Evolutionary conservation across 2,329 filamentous ascomycete genomes (phyloP).

Genomic region (Cordyceps militaris): DNA sequence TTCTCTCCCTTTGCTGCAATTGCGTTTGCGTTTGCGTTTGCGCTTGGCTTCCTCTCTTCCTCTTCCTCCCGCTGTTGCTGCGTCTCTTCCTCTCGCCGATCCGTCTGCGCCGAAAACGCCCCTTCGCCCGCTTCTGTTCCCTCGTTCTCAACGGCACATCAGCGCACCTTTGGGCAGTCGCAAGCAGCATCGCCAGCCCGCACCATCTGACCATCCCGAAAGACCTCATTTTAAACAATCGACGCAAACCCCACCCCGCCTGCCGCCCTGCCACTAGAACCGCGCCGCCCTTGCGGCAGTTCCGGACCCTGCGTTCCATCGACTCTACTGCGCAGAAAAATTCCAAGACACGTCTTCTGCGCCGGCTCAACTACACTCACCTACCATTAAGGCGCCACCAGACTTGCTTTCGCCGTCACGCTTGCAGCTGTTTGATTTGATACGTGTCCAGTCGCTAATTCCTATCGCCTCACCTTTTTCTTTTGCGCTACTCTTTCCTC

Average conservation of each 20-base stretch:
- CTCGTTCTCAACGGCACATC: too few species aligned
- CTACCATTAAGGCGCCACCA: neutral
- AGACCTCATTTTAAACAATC: constrained; percentile 4
- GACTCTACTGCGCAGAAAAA: neutral
- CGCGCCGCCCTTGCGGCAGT: neutral
- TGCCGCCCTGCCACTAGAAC: neutral
- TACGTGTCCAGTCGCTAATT: neutral
- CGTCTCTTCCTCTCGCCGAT: neutral
- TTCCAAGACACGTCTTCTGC: neutral
- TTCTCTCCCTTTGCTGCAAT: neutral
- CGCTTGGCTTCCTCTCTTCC: neutral
- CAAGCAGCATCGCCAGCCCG: neutral
- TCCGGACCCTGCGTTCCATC: neutral
- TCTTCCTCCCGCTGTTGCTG: neutral
- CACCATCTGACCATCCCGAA: neutral
- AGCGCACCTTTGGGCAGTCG: neutral
- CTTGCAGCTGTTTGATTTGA: neutral
- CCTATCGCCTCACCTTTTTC: neutral
- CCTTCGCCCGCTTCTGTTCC: too few species aligned
- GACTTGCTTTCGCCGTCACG: neutral
- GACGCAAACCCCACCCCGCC: neutral
- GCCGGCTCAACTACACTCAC: neutral
- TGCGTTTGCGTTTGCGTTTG: neutral
- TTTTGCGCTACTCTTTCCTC: neutral
- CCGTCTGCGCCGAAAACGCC: too few species aligned